phyloP scores from a whole-genome alignment of 1,284 basidiomycete species.

The Wallemia hederae region DNA sequence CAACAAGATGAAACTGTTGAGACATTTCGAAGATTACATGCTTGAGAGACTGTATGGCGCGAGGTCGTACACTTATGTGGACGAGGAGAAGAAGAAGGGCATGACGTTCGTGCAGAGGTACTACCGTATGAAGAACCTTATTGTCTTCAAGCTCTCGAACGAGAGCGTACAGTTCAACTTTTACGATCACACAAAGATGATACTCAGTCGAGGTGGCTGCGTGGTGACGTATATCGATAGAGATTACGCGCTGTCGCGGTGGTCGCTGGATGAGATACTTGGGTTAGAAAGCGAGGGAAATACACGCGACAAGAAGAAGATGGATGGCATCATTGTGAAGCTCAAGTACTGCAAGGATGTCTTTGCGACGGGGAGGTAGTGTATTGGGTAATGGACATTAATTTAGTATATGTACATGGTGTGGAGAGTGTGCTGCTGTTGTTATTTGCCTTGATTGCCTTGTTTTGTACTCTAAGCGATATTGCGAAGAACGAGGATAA shows the following conservation, averaged over 20 bases:
- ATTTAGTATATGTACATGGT: too few species aligned
- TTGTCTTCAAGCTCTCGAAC: conserved; percentile 84
- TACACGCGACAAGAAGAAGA: conserved; percentile 27
- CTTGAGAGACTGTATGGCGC: conserved; percentile 55
- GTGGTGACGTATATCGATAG: conserved; percentile 70
- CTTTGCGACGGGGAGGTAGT: conserved; percentile 15
- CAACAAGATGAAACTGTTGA: conserved; percentile 63
- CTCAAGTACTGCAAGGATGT: conserved; percentile 57
- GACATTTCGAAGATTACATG: conserved; percentile 78
- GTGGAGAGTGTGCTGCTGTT: too few species aligned
- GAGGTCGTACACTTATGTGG: conserved; percentile 48
- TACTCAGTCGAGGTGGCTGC: conserved; percentile 49
- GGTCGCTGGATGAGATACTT: conserved; percentile 45
- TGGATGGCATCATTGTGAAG: conserved; percentile 36
- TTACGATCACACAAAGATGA: conserved; percentile 84
- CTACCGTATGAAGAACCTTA: conserved; percentile 81
- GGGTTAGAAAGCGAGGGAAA: conserved; percentile 24
- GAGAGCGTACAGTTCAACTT: conserved; percentile 91
- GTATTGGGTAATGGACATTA: too few species aligned
- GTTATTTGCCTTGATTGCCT: too few species aligned
- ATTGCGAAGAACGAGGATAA: not conserved
- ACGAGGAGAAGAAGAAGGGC: conserved; percentile 34
- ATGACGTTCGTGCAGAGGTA: conserved; percentile 92
- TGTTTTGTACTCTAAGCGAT: not conserved
- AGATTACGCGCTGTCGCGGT: conserved; percentile 45